Percentiles rank a stretch among this genome's conserved stretches.
phyloP scores from a whole-genome alignment of 2,329 filamentous ascomycete genomes.

The Knoxdaviesia capensis region DNA sequence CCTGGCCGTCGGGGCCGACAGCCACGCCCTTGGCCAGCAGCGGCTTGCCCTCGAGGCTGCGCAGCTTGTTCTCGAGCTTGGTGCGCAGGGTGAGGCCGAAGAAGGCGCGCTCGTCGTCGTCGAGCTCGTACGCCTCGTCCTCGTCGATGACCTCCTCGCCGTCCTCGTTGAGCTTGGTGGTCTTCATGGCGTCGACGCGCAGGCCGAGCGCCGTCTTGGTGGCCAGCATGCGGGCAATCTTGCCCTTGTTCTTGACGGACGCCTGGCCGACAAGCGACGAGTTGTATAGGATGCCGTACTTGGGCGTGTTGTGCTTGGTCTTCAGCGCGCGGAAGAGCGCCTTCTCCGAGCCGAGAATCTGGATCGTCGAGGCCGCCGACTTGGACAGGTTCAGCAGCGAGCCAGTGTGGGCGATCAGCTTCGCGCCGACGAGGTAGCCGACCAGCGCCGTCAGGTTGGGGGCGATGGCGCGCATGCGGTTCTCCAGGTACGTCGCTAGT shows the following conservation, averaged over 20 bases:
- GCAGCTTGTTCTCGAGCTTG: slow-evolving; percentile 57
- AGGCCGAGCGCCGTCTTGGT: slow-evolving; percentile 86
- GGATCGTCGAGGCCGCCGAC: slow-evolving; percentile 83
- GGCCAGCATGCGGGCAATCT: slow-evolving; percentile 91
- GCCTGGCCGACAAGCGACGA: slow-evolving; percentile 90
- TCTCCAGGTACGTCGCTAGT: slow-evolving; percentile 73
- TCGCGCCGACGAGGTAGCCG: slow-evolving; percentile 81
- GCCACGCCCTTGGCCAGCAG: slow-evolving; percentile 55
- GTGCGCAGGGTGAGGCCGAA: slow-evolving; percentile 55
- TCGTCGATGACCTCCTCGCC: slow-evolving; percentile 35
- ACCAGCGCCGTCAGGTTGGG: slow-evolving; percentile 89
- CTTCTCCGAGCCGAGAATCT: slow-evolving; percentile 97
- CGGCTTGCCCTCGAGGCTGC: slow-evolving; percentile 77
- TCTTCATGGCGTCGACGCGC: slow-evolving; percentile 56
- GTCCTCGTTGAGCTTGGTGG: slow-evolving; percentile 52
- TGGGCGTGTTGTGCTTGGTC: slow-evolving; percentile 97
- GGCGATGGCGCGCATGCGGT: slow-evolving; percentile 90
- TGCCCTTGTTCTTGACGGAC: slow-evolving; percentile 96
- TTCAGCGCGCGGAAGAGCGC: slow-evolving; percentile 94
- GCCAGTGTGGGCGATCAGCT: slow-evolving; percentile 85
- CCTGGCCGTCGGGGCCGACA: slow-evolving; percentile 53
- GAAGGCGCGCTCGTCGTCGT: slow-evolving; percentile 75
- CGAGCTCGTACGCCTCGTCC: slow-evolving; percentile 46
- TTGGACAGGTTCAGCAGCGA: slow-evolving; percentile 91
- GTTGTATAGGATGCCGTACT: slow-evolving; percentile 91